These are phyloP conservation scores for Colletotrichum spaethianum DNA, from an alignment of 2,329 filamentous ascomycete species.

Conservation along the genomic window DNA sequence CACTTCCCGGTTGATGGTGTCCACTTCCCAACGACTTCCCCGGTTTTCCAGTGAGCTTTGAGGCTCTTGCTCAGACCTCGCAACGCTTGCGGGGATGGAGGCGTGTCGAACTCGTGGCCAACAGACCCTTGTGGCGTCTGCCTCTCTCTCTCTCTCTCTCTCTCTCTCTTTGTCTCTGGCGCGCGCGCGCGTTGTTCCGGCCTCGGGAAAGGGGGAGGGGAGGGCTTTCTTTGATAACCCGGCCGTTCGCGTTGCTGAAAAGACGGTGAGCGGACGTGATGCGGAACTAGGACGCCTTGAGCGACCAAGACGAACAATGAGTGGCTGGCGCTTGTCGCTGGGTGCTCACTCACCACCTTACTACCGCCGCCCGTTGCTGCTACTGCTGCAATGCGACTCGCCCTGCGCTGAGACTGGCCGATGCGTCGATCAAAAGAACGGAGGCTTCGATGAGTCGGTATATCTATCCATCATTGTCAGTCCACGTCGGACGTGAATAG, in stretches of 20 bases:
- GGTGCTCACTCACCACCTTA: not conserved
- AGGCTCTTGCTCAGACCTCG: not conserved
- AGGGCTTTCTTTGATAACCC: constrained; percentile 2
- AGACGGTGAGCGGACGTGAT: constrained; percentile 33
- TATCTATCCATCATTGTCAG: constrained; percentile 12
- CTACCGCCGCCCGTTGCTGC: not conserved
- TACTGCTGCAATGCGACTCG: constrained; percentile 31
- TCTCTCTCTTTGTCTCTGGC: too few relatives aligned
- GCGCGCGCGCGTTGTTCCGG: constrained; percentile 7
- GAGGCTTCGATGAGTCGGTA: not conserved
- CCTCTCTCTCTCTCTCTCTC: too few relatives aligned
- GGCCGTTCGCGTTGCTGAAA: constrained; percentile 16
- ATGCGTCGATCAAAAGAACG: not conserved
- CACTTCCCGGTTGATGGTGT: not conserved
- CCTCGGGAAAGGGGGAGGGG: not conserved
- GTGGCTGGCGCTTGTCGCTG: not conserved
- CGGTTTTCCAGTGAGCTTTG: not conserved
- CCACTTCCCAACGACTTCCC: not conserved
- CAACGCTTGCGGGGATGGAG: not conserved
- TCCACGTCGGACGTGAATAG: constrained; percentile 15
- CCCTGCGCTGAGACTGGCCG: constrained; percentile 5
- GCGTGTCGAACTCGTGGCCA: not conserved
- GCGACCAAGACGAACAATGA: constrained; percentile 1
- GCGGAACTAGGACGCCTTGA: constrained; percentile 6
- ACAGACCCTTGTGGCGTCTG: not conserved